Evolutionary conservation across 352 stramenopile genomes (phyloP), one percentile per base, ranked within the genome.

Genomic region (Aphanomyces cochlioides): DNA sequence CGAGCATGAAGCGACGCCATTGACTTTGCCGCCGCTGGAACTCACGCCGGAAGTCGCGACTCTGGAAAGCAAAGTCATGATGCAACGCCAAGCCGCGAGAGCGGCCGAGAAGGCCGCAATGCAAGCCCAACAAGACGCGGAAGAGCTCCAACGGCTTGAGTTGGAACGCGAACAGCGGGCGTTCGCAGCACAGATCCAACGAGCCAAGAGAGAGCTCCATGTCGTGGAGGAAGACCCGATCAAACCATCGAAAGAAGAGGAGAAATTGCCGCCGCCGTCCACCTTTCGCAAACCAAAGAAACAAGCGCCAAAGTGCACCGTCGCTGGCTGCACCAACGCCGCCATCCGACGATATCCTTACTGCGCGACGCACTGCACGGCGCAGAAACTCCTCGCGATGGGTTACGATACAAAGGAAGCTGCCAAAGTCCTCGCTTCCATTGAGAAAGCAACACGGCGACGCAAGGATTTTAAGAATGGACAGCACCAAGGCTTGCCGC

Each of bases 1-100:
- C 3, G 77, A 87, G 64, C 86, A 92, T 72, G 73, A 73, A n/a
- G 88, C 73, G 28, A 69, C 63, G 37, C 71, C 73, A 60, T 75
- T 87, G 4, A 64, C 75, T 10, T 66, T 78, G 21, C 74, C 72
- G 0, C 66, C 43, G 8, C 66, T 82, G 74, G 76, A 76, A 41
- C 72, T 56, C 19, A 78, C 89, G 74, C 41, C 59, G 36, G 59
- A 39, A n/a, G 19, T 45, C 1, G 50, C 80, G 12, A 78, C 75
- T 10, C 73, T 90, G 5, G 85, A 93, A 67, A 5, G 43, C 38
- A 56, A 67, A 34, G 43, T 67, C 2, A 28, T 40, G 5, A 45
- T 45, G 17, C 41, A 41, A 5, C 39, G 38, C 4, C 17, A 54
- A 10, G 59, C 59, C 3, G 38, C 34, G 3, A 17, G 56, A 19